These are phyloP conservation scores for Pestalotiopsis sp. DNA, from an alignment of 2,329 filamentous ascomycete genomes.

Conservation along the genomic window DNA sequence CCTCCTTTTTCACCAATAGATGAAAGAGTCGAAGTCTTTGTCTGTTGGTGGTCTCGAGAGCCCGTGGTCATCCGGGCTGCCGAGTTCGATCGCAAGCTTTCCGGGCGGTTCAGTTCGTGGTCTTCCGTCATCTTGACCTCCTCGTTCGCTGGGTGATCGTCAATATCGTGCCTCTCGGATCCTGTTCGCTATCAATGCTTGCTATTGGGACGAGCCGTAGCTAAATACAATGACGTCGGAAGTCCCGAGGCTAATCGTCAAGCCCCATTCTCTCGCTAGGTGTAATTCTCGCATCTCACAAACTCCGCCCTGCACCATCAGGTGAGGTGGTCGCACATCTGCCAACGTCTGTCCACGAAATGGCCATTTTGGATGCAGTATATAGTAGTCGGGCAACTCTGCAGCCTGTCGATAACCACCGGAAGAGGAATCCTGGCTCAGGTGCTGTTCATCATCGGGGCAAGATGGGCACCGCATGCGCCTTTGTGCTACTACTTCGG, in stretches of 20 bases:
- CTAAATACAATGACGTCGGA: neutral
- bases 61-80: neutral
- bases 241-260: neutral
- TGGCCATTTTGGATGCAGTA: neutral
- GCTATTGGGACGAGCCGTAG: neutral
- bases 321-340: neutral
- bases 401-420: neutral
- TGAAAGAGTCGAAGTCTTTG: neutral
- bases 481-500: neutral
- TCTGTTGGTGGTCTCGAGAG: neutral
- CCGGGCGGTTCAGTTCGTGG: neutral
- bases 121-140: neutral
- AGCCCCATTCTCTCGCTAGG: neutral
- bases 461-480: neutral
- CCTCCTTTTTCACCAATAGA: neutral
- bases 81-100: neutral
- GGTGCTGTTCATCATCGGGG: neutral
- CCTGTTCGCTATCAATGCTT: neutral
- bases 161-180: neutral
- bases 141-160: neutral
- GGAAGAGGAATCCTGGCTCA: neutral
- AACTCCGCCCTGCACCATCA: neutral
- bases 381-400: slow-evolving; percentile 6
- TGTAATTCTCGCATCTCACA: neutral
- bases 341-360: neutral